These are phyloP conservation scores for Curvularia hawaiiensis DNA, from an alignment of 2,329 filamentous ascomycete genomes.

Conservation along the genomic window DNA sequence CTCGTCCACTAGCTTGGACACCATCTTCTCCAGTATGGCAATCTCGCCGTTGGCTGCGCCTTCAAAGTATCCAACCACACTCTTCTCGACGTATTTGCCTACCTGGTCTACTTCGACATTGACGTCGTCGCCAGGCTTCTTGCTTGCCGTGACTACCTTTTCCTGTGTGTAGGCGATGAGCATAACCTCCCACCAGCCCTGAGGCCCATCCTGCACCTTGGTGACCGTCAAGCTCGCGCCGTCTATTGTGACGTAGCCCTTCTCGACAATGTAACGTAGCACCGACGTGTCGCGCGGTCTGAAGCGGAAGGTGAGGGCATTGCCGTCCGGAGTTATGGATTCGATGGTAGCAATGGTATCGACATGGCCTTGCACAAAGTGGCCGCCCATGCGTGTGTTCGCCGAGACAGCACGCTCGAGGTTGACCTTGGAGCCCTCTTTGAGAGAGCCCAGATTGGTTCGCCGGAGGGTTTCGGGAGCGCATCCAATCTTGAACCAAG, in stretches of 20 bases:
- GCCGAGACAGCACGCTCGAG: conserved; percentile 92
- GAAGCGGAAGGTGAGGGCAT: conserved; percentile 87
- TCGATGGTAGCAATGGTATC: conserved; percentile 83
- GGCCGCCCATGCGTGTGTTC: conserved; percentile 93
- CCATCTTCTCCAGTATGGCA: conserved; percentile 58
- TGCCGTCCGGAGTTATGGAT: conserved; percentile 78
- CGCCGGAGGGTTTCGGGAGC: conserved; percentile 94
- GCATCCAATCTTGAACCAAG: conserved; percentile 85
- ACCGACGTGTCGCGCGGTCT: conserved; percentile 71
- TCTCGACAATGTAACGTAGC: conserved; percentile 89
- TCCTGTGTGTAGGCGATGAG: conserved; percentile 96
- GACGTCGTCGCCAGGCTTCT: conserved; percentile 78
- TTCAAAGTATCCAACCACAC: conserved; percentile 78
- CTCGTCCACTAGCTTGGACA: conserved; percentile 74
- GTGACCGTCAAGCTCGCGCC: conserved; percentile 95
- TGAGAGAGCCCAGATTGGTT: conserved; percentile 85
- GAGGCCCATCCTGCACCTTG: conserved; percentile 75
- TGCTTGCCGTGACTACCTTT: conserved; percentile 80
- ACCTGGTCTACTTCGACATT: conserved; percentile 94
- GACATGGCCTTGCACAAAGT: conserved; percentile 98
- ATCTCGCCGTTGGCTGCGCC: conserved; percentile 58
- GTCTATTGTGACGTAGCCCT: conserved; percentile 93
- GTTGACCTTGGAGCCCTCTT: conserved; percentile 74
- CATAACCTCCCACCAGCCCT: conserved; percentile 95
- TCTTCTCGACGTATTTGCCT: conserved; percentile 88